Conservation (phyloP, 2,329 filamentous ascomycete genomes). For the Trichoderma sp. region DNA sequence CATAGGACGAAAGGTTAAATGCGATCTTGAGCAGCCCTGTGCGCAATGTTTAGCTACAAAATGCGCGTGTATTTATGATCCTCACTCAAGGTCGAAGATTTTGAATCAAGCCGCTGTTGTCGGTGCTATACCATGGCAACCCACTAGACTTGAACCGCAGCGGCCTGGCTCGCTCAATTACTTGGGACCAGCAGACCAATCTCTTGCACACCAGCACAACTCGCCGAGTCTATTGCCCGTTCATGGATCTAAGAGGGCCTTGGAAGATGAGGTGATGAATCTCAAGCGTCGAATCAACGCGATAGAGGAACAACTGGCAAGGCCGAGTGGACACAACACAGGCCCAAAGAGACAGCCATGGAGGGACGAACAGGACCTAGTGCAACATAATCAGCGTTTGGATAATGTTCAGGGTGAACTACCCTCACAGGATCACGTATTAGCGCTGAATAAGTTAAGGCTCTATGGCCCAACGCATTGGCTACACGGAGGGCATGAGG, state of each 20-base stretch:
- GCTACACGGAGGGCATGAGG: neutral
- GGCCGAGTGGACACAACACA: neutral
- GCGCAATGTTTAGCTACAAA: neutral
- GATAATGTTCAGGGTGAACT: neutral
- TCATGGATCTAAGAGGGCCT: neutral
- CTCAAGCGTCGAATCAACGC: neutral
- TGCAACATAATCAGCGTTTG: neutral
- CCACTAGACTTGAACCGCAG: neutral
- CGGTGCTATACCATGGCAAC: neutral
- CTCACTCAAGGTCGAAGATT: neutral
- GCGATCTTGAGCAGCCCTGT: neutral
- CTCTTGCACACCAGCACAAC: neutral
- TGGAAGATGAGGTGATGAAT: neutral
- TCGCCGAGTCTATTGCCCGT: neutral
- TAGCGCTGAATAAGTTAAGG: neutral
- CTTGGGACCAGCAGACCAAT: neutral
- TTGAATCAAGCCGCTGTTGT: neutral
- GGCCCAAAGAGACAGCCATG: too few relatives aligned
- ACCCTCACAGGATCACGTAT: neutral
- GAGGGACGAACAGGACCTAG: too few relatives aligned
- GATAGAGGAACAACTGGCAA: neutral
- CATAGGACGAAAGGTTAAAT: neutral
- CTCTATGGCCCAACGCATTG: neutral
- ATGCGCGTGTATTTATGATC: neutral
- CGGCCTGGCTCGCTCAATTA: neutral